Evolutionary conservation across 805 yeast genomes (phyloP).

Genomic region (Sugiyamaella valdiviana): DNA sequence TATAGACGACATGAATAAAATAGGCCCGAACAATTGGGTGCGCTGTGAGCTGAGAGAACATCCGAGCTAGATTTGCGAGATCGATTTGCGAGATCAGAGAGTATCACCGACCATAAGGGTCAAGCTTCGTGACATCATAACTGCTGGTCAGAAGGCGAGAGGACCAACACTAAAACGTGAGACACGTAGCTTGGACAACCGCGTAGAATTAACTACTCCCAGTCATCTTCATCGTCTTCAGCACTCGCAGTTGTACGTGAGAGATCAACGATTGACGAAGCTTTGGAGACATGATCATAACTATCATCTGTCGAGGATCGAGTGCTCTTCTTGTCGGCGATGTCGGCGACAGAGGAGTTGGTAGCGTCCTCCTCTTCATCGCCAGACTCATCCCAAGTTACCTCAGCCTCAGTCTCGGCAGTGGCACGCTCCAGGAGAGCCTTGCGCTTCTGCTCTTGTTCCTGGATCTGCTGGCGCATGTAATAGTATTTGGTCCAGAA

Average conservation of each 20-base stretch:
- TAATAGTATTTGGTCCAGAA: conserved; percentile 76
- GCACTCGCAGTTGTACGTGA: conserved; percentile 18
- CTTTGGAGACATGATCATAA: conserved; percentile 37
- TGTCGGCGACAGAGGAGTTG: conserved; percentile 7
- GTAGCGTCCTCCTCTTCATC: conserved; percentile 34
- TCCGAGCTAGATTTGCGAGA: too few relatives aligned
- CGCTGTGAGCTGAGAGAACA: too few relatives aligned
- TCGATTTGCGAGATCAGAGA: too few relatives aligned
- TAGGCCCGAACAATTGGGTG: background rate
- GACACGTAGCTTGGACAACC: too few relatives aligned
- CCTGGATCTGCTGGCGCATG: conserved; percentile 46
- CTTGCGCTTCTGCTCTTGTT: conserved; percentile 62
- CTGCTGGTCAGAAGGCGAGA: too few relatives aligned
- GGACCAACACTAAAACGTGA: too few relatives aligned
- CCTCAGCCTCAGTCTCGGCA: conserved; percentile 33
- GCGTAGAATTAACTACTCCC: conserved; percentile 49
- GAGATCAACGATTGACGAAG: conserved; percentile 34
- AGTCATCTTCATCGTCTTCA: conserved; percentile 47
- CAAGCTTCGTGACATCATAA: too few relatives aligned
- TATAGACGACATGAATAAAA: background rate
- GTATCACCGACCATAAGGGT: too few relatives aligned
- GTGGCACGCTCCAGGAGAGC: conserved; percentile 44
- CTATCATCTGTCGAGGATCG: conserved; percentile 38
- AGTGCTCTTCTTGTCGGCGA: conserved; percentile 13
- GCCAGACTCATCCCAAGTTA: conserved; percentile 32